Evolutionary conservation across 2,329 filamentous ascomycete genomes (phyloP).

Genomic region (Ceratocystis alfenasii): DNA sequence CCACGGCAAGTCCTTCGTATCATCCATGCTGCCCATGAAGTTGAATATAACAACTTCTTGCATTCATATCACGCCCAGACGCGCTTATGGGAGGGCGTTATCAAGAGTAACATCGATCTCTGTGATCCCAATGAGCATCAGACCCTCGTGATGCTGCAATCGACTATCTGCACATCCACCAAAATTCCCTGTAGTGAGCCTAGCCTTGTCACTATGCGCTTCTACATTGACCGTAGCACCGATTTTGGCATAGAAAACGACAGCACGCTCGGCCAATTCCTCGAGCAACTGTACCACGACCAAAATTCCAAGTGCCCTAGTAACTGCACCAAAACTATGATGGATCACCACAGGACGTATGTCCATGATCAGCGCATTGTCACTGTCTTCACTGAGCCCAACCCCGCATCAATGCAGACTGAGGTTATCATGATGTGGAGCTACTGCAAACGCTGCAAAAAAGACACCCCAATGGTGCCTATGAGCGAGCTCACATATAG

Average conservation of each 20-base stretch:
- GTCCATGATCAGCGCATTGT: conserved; percentile 92
- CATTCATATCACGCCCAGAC: conserved; percentile 93
- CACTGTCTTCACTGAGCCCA: conserved; percentile 68
- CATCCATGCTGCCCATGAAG: conserved; percentile 85
- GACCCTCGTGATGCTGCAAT: conserved; percentile 89
- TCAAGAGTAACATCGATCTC: conserved; percentile 73
- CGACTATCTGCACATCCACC: conserved; percentile 82
- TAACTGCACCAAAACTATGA: conserved; percentile 78
- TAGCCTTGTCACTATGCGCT: conserved; percentile 77
- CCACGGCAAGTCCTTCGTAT: conserved; percentile 86
- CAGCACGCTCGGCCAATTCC: conserved; percentile 86
- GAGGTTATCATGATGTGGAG: conserved; percentile 92
- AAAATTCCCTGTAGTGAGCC: conserved; percentile 90
- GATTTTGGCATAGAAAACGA: conserved; percentile 63
- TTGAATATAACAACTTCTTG: conserved; percentile 88
- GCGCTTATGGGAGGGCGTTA: conserved; percentile 89
- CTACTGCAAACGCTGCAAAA: conserved; percentile 80
- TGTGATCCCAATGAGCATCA: conserved; percentile 95
- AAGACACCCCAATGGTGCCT: conserved; percentile 74
- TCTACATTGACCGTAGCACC: conserved; percentile 86
- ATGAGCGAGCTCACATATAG: conserved; percentile 96
- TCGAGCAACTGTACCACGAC: conserved; percentile 73
- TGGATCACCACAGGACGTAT: conserved; percentile 89
- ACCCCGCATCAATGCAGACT: conserved; percentile 35
- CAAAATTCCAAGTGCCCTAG: conserved; percentile 71